These are phyloP conservation scores for Verticillium nubilum DNA, from an alignment of 2,329 filamentous ascomycete genomes.

Conservation along the genomic window DNA sequence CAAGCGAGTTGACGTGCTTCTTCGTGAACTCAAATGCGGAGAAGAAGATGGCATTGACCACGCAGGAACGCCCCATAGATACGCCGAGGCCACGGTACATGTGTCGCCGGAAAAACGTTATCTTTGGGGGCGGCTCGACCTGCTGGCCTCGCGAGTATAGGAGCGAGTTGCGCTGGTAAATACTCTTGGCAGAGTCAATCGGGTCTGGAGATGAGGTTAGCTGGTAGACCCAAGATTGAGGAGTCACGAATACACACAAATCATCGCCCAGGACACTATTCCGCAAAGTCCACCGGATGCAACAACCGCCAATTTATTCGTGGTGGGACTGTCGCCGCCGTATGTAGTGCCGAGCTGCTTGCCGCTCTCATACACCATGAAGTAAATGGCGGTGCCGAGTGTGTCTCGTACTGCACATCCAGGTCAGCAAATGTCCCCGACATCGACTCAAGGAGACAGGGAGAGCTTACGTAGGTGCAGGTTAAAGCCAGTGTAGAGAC, in stretches of 20 bases:
- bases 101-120: slow-evolving; percentile 69
- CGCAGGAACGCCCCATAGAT: slow-evolving; percentile 75
- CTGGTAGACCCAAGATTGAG: slow-evolving; percentile 4
- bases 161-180: slow-evolving; percentile 78
- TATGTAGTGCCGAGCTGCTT: slow-evolving; percentile 78
- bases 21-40: slow-evolving; percentile 82
- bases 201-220: slow-evolving; percentile 38
- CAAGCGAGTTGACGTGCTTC: slow-evolving; percentile 54
- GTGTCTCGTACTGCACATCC: slow-evolving; percentile 68
- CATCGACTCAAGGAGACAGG: no score
- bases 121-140: slow-evolving; percentile 62
- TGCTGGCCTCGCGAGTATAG: slow-evolving; percentile 61
- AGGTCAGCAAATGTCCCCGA: background rate
- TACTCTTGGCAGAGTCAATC: slow-evolving; percentile 79
- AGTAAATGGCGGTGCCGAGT: slow-evolving; percentile 78
- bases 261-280: slow-evolving; percentile 74
- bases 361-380: slow-evolving; percentile 82
- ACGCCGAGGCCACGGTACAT: slow-evolving; percentile 83
- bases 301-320: slow-evolving; percentile 72
- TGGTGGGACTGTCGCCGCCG: slow-evolving; percentile 65
- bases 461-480: slow-evolving; percentile 65
- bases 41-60: slow-evolving; percentile 87
- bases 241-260: slow-evolving; percentile 47
- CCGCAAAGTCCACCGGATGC: slow-evolving; percentile 76
- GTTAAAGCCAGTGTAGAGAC: slow-evolving; percentile 75